A percentile compares a stretch with the other conserved stretches of the same genome.
phyloP scores from a whole-genome alignment of 148 eudicot species.

The Nepenthes gracilis region DNA sequence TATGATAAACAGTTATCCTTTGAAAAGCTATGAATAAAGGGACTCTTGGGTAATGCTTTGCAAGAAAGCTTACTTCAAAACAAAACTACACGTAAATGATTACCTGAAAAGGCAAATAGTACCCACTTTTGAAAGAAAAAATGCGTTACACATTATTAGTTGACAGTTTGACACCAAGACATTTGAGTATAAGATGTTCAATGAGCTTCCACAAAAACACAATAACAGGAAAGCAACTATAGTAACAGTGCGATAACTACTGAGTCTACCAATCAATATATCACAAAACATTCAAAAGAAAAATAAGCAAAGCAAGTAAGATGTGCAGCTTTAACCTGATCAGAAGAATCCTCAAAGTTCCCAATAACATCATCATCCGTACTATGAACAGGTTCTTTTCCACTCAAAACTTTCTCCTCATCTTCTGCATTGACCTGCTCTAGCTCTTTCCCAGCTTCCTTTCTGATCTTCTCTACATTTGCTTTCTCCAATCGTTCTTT shows the following conservation, averaged over 20 bases:
- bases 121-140: no score
- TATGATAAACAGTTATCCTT: no score
- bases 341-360: constrained; percentile 21
- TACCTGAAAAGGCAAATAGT: no score
- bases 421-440: constrained; percentile 19
- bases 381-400: constrained; percentile 20
- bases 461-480: constrained; percentile 62
- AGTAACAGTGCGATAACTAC: background rate
- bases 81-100: no score
- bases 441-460: constrained; percentile 38
- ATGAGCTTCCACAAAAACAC: background rate
- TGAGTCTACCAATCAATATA: background rate
- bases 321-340: constrained; percentile 26
- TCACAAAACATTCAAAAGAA: background rate
- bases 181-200: no score
- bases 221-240: no score
- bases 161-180: no score
- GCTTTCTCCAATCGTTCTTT: constrained; percentile 69
- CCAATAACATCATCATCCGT: constrained; percentile 32
- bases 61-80: no score
- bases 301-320: background rate
- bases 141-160: no score
- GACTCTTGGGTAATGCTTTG: no score
- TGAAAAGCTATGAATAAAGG: no score
- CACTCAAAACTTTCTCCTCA: constrained; percentile 22